These are phyloP conservation scores for Scorias spongiosa DNA, from an alignment of 2,329 filamentous ascomycete genomes.

Conservation along the genomic window DNA sequence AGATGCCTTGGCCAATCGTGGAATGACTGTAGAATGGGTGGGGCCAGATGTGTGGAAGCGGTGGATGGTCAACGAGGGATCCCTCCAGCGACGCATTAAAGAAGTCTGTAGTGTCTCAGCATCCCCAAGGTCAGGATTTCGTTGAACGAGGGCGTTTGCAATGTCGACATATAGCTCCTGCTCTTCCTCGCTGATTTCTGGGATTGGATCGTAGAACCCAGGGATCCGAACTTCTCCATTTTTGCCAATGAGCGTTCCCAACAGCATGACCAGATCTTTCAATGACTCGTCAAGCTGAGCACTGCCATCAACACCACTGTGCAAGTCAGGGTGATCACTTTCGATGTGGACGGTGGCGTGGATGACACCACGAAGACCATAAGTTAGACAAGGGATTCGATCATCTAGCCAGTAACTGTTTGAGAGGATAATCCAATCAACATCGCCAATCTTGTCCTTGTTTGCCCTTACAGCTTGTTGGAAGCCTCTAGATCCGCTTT, in stretches of 20 bases:
- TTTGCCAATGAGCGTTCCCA: slow-evolving; percentile 67
- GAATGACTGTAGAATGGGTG: slow-evolving; percentile 77
- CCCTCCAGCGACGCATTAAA: slow-evolving; percentile 87
- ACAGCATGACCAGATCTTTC: slow-evolving; percentile 72
- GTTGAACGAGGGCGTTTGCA: slow-evolving; percentile 55
- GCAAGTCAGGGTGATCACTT: slow-evolving; percentile 72
- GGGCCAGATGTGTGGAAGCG: slow-evolving; percentile 84
- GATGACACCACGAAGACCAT: slow-evolving; percentile 82
- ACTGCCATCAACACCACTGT: slow-evolving; percentile 94
- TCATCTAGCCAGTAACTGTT: slow-evolving; percentile 99
- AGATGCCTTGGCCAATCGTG: slow-evolving; percentile 72
- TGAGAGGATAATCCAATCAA: slow-evolving; percentile 88
- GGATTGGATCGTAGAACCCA: slow-evolving; percentile 73
- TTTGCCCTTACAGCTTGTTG: slow-evolving; percentile 64
- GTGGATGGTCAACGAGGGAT: slow-evolving; percentile 88
- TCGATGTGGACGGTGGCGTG: slow-evolving; percentile 84
- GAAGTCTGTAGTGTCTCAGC: slow-evolving; percentile 62
- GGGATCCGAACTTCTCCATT: slow-evolving; percentile 74
- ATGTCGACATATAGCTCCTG: slow-evolving; percentile 74
- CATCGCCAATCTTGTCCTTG: slow-evolving; percentile 70
- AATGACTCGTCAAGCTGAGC: slow-evolving; percentile 79
- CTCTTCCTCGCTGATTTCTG: slow-evolving; percentile 60
- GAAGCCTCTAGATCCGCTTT: slow-evolving; percentile 84
- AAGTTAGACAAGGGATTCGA: slow-evolving; percentile 86
- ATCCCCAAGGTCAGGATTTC: slow-evolving; percentile 49